Evolutionary conservation across 176 grass and related monocot species (phyloP).

Genomic region (Lolium rigidum): DNA sequence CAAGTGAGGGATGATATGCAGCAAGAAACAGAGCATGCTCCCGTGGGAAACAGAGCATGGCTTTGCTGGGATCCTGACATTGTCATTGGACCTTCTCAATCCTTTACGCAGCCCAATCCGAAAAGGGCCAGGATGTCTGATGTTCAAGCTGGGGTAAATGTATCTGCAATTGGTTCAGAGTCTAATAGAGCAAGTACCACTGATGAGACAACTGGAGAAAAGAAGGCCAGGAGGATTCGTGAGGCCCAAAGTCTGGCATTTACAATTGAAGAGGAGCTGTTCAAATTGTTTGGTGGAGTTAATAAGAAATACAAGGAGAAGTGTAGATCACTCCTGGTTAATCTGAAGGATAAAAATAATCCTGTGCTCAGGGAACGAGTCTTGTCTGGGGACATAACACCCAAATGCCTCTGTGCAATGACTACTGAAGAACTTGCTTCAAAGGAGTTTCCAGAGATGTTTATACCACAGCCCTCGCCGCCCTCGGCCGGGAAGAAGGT

Average conservation of each 20-base stretch:
- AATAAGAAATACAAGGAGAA: slow-evolving; percentile 94
- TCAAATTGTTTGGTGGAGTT: slow-evolving; percentile 67
- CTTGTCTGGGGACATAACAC: slow-evolving; percentile 71
- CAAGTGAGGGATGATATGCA: slow-evolving; percentile 1
- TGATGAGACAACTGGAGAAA: slow-evolving; percentile 29
- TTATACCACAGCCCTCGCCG: no score
- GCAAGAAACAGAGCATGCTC: slow-evolving; percentile 32
- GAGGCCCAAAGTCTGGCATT: slow-evolving; percentile 52
- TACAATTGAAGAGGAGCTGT: slow-evolving; percentile 78
- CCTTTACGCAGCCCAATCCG: background rate
- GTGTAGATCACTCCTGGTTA: slow-evolving; percentile 74
- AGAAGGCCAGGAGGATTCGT: slow-evolving; percentile 25
- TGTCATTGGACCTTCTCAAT: no score
- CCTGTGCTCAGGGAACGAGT: slow-evolving; percentile 65
- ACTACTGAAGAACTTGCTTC: slow-evolving; percentile 78
- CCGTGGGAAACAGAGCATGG: slow-evolving; percentile 32
- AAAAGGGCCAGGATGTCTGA: slow-evolving; percentile 47
- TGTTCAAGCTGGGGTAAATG: slow-evolving; percentile 24
- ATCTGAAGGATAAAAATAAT: slow-evolving; percentile 79
- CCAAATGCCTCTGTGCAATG: slow-evolving; percentile 71
- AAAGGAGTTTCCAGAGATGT: slow-evolving; percentile 60
- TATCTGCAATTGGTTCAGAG: slow-evolving; percentile 10
- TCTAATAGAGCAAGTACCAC: slow-evolving; percentile 44
- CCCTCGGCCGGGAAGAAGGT: no score
- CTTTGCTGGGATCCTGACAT: no score